phyloP scores from a whole-genome alignment of 208 protist genomes.

The Crithidia mellificae region DNA sequence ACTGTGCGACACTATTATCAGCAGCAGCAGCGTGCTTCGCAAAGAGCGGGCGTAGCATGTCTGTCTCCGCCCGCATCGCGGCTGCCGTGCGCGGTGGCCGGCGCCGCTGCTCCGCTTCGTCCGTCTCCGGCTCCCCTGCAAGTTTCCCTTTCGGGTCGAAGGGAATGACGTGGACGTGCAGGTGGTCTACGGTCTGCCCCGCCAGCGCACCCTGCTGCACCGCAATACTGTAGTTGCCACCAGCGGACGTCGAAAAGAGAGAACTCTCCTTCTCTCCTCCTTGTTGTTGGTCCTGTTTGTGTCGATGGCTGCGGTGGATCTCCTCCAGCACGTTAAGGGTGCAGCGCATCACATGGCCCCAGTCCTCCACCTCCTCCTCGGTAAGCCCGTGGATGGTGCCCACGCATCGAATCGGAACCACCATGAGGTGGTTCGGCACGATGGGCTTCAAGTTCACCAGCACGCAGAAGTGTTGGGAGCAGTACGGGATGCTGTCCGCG shows the following conservation, averaged over 20 bases:
- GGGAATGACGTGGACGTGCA: slow-evolving; percentile 86
- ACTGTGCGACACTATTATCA: not conserved
- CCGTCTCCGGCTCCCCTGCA: slow-evolving; percentile 68
- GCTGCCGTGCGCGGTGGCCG: slow-evolving; percentile 45
- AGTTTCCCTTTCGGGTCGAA: slow-evolving; percentile 71
- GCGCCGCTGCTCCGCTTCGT: slow-evolving; percentile 56
- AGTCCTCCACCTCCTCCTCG: slow-evolving; percentile 75
- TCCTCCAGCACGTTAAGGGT: slow-evolving; percentile 67
- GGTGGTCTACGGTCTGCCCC: slow-evolving; percentile 82
- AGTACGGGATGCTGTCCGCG: slow-evolving; percentile 54
- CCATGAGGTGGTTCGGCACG: slow-evolving; percentile 76
- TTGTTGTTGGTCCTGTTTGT: slow-evolving; percentile 4
- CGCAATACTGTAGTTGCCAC: slow-evolving; percentile 67
- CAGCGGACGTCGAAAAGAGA: not conserved
- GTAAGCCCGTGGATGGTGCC: slow-evolving; percentile 68
- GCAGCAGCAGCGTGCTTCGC: slow-evolving; percentile 16
- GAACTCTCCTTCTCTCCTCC: not conserved
- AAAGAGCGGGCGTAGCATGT: slow-evolving; percentile 50
- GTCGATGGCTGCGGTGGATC: too few species aligned
- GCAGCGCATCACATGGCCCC: slow-evolving; percentile 58
- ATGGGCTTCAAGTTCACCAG: slow-evolving; percentile 86
- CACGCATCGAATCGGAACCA: slow-evolving; percentile 80
- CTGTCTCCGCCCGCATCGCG: slow-evolving; percentile 66
- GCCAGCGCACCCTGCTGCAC: slow-evolving; percentile 75
- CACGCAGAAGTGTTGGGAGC: slow-evolving; percentile 66